A percentile compares a stretch with the other conserved stretches of the same genome.
Evolutionary conservation across 2,329 filamentous ascomycete species (phyloP).

Genomic region (Cordyceps fumosorosea): DNA sequence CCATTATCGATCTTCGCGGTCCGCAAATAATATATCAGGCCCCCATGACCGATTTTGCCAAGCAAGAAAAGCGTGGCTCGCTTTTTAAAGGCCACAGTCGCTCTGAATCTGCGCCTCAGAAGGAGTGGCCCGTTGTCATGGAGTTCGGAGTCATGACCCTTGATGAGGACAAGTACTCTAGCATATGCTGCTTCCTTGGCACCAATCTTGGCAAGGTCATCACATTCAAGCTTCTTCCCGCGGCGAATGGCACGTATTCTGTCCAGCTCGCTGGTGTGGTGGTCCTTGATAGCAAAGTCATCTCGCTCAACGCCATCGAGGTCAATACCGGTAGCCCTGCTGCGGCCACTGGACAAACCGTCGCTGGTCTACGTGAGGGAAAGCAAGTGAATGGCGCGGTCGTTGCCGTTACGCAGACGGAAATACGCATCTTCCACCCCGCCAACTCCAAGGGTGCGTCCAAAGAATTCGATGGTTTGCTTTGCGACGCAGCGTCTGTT

Average conservation of each 20-base stretch:
- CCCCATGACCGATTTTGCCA: slow-evolving; percentile 65
- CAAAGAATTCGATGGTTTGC: slow-evolving; percentile 74
- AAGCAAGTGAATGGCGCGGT: slow-evolving; percentile 72
- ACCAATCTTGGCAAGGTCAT: slow-evolving; percentile 77
- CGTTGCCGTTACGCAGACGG: slow-evolving; percentile 61
- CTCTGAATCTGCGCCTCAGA: slow-evolving; percentile 31
- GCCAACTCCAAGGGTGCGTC: slow-evolving; percentile 82
- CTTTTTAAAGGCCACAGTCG: slow-evolving; percentile 49
- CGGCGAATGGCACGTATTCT: slow-evolving; percentile 59
- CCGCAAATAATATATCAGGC: slow-evolving; percentile 76
- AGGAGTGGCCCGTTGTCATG: slow-evolving; percentile 73
- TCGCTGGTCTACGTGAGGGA: slow-evolving; percentile 71
- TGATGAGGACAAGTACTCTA: slow-evolving; percentile 92
- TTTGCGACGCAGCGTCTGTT: slow-evolving; percentile 77
- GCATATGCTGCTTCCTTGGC: slow-evolving; percentile 85
- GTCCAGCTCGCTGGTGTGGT: slow-evolving; percentile 65
- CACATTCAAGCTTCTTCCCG: slow-evolving; percentile 85
- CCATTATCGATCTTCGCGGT: slow-evolving; percentile 80
- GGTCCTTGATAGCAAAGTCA: slow-evolving; percentile 60
- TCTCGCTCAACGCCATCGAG: slow-evolving; percentile 74
- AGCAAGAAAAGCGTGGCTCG: slow-evolving; percentile 68
- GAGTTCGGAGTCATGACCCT: slow-evolving; percentile 92
- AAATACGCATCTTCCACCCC: slow-evolving; percentile 83
- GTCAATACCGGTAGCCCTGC: slow-evolving; percentile 71
- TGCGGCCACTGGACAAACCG: slow-evolving; percentile 64